Conservation (phyloP, 164 flowering plant species). For the Nymphaea colorata region DNA sequence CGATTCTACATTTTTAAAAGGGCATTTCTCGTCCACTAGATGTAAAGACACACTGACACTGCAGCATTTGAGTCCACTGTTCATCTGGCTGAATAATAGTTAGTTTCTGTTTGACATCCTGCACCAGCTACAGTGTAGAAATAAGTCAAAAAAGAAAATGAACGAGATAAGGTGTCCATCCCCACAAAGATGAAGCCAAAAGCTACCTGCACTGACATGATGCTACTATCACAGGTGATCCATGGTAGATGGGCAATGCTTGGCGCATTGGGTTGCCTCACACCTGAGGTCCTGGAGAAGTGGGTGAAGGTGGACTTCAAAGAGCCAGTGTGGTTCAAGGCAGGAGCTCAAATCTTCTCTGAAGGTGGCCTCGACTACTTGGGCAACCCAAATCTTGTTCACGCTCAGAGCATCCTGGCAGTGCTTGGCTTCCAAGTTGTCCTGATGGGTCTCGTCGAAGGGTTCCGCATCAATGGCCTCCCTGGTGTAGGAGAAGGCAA, state of each 20-base stretch:
- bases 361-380: conserved; percentile 74
- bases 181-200: background rate
- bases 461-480: conserved; percentile 60
- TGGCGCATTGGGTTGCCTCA: conserved; percentile 69
- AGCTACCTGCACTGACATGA: background rate
- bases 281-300: conserved; percentile 59
- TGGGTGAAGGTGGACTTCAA: conserved; percentile 61
- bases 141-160: too few species aligned
- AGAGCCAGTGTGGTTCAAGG: conserved; percentile 80
- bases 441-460: conserved; percentile 68
- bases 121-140: too few species aligned
- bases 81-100: background rate
- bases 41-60: too few species aligned
- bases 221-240: conserved; percentile 32
- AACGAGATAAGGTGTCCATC: too few species aligned
- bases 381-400: conserved; percentile 73
- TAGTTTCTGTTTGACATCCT: too few species aligned
- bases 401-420: conserved; percentile 70
- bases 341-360: conserved; percentile 61
- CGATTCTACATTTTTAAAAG: too few species aligned
- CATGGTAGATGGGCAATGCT: conserved; percentile 79
- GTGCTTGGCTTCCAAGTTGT: conserved; percentile 58
- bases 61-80: background rate
- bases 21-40: too few species aligned
- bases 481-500: conserved; percentile 65